Evolutionary conservation across 2,329 filamentous ascomycete genomes (phyloP), one percentile per base, ranked within the genome.

Genomic region (Hypoxylon sp.): DNA sequence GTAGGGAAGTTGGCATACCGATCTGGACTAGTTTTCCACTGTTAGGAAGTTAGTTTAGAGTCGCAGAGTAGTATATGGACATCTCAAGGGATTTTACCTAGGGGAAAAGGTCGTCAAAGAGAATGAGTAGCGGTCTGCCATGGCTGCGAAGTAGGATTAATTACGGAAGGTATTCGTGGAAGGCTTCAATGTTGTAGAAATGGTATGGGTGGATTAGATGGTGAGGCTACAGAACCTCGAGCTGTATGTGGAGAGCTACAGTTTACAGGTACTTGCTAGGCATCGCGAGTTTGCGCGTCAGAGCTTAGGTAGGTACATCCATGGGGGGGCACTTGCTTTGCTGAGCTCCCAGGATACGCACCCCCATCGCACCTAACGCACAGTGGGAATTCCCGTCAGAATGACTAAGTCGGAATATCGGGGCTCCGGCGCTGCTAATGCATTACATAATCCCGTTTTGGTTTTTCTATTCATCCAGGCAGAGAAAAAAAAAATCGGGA

Each of bases 21-120:
- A 99, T 98, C 84, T 99, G 96, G 73, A 98, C 95, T 84, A 99
- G 91, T 87, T 99, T 99, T 80, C 96, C 96, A 82, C 96, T 98
- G 74, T 69, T 59, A 68, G 64, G 68, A 64, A 73, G 79, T 88
- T 81, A 75, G 74, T 68, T 65, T 57, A 19, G 48, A 54, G 61
- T 55, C 37, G 84, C 80, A 76, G 75, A 71, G 71, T 65, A 72
- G 72, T 70, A 69, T 67, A 48, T 70, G 47, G 45, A 67, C 68
- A 68, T 63, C 58, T 66, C 65, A 70, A 67, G 74, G 73, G 71
- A 78, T 78, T 89, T 82, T 90, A 96, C 96, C 95, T 99, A 81
- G 96, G 96, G 78, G 96, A 98, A 90, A 99, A 99, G 71, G 96
- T 99, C 71, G 96, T 99, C 80, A 99, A 88, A 65, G 96, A 99